Conservation (phyloP, 1,284 basidiomycete genomes). For the Trametes hirsuta region DNA sequence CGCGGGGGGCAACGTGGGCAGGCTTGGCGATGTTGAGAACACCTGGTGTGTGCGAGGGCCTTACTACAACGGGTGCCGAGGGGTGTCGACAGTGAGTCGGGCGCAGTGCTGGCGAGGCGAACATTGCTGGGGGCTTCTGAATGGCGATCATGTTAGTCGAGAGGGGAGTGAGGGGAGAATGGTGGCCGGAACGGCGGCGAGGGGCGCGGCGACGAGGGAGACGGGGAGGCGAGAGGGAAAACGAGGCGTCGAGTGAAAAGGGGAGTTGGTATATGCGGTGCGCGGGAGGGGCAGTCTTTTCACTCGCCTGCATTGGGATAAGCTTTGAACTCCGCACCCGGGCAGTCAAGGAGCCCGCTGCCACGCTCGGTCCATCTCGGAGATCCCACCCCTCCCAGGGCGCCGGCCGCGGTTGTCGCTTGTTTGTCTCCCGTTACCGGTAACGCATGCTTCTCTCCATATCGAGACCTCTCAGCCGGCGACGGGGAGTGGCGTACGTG, state of each 20-base stretch:
- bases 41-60: slow-evolving; percentile 71
- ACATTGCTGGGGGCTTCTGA: slow-evolving; percentile 53
- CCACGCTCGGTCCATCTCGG: slow-evolving; percentile 23
- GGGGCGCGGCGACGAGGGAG: slow-evolving; percentile 31
- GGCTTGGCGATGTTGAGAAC: slow-evolving; percentile 71
- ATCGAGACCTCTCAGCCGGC: neutral
- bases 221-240: slow-evolving; percentile 28
- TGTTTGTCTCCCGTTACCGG: slow-evolving; percentile 10
- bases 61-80: slow-evolving; percentile 70
- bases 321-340: slow-evolving; percentile 24
- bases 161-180: slow-evolving; percentile 31
- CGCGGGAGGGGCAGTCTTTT: slow-evolving; percentile 24
- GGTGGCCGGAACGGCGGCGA: slow-evolving; percentile 32
- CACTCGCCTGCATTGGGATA: slow-evolving; percentile 19
- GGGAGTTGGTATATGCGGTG: slow-evolving; percentile 29
- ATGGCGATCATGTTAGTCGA: slow-evolving; percentile 59
- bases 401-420: neutral
- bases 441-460: slow-evolving; percentile 3
- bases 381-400: slow-evolving; percentile 14
- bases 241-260: slow-evolving; percentile 33
- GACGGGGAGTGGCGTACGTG: neutral
- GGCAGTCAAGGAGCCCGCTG: slow-evolving; percentile 1
- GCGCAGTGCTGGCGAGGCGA: slow-evolving; percentile 41
- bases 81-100: slow-evolving; percentile 50
- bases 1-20: slow-evolving; percentile 37